Percentiles rank a stretch among this genome's conserved stretches.
These are phyloP conservation scores for Prunus yedoensis DNA, from an alignment of 331 rosid genomes.

Conservation along the genomic window DNA sequence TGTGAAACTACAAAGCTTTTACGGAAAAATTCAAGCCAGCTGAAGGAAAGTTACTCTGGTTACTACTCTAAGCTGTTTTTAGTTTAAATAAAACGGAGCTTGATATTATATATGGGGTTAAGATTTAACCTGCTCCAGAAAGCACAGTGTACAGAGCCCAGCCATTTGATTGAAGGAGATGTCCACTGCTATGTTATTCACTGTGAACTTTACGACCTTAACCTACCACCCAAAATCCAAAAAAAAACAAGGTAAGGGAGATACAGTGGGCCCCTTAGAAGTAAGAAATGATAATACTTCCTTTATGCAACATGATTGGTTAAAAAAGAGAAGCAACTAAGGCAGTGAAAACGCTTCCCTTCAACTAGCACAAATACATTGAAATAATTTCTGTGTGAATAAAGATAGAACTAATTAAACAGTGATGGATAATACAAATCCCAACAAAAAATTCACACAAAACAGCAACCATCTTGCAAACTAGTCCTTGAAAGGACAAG, in stretches of 20 bases:
- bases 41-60: neutral
- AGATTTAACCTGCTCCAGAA: slow-evolving; percentile 79
- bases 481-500: neutral
- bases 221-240: slow-evolving; percentile 58
- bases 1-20: neutral
- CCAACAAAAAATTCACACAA: neutral
- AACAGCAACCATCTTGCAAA: neutral
- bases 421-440: neutral
- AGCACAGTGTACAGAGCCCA: slow-evolving; percentile 90
- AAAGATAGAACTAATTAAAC: neutral
- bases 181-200: slow-evolving; percentile 75
- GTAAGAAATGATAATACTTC: neutral
- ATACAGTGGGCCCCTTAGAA: neutral
- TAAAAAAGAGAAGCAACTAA: neutral
- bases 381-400: neutral
- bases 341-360: neutral
- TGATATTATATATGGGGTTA: neutral
- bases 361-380: neutral
- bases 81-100: neutral
- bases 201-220: slow-evolving; percentile 79
- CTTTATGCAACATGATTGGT: neutral
- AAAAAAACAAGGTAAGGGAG: neutral
- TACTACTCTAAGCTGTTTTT: neutral
- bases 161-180: slow-evolving; percentile 92
- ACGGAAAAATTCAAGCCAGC: slow-evolving; percentile 1